Conservation (phyloP, 257 asterid species). For the Eucommia ulmoides region DNA sequence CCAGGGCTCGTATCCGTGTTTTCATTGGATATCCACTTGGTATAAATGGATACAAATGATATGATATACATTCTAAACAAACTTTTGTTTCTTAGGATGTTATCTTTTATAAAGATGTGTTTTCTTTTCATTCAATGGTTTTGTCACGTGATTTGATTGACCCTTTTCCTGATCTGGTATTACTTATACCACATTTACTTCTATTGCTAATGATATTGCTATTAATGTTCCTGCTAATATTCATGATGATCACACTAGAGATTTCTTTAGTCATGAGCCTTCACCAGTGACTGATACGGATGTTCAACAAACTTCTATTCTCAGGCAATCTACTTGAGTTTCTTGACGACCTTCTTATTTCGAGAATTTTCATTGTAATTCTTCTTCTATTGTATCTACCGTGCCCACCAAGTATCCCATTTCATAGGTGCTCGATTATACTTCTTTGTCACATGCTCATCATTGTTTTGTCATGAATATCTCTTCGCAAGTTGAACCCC, state of each 20-base stretch:
- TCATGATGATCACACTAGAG: not conserved
- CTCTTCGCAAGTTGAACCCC: not conserved
- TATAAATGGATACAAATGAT: too few relatives aligned
- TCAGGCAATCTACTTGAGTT: not conserved
- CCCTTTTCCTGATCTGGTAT: not conserved
- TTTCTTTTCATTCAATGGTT: not conserved
- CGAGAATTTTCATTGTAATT: not conserved
- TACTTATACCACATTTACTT: not conserved
- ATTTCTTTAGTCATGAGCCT: not conserved
- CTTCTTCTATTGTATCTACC: not conserved
- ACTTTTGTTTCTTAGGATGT: not conserved
- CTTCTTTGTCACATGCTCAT: not conserved
- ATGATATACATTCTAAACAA: too few relatives aligned
- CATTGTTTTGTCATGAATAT: not conserved
- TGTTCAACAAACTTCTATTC: too few relatives aligned
- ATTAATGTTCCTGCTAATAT: too few relatives aligned
- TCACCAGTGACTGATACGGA: not conserved
- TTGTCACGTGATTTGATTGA: not conserved
- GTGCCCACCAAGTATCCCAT: not conserved
- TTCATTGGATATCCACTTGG: too few relatives aligned
- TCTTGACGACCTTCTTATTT: not conserved
- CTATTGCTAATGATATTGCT: not conserved
- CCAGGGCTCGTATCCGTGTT: too few relatives aligned
- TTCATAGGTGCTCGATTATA: not conserved
- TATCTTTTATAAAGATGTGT: not conserved